These are phyloP conservation scores for Oehlia diaphana DNA, from an alignment of 192 early-diverging fungal species.

Conservation along the genomic window DNA sequence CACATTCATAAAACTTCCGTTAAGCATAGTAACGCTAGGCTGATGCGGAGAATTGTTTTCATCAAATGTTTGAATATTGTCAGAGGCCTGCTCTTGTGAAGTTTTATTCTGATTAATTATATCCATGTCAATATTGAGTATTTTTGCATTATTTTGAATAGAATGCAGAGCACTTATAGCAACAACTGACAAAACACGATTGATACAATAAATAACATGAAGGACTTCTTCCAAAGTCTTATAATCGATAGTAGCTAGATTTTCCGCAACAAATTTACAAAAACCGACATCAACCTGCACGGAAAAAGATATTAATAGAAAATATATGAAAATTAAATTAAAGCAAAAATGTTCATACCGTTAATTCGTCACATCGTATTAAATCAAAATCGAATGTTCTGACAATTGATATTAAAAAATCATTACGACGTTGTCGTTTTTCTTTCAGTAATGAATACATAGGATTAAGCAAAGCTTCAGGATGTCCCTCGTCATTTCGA, in stretches of 20 bases:
- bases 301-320: background rate
- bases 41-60: background rate
- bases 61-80: constrained; percentile 7
- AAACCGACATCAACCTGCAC: constrained; percentile 55
- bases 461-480: constrained; percentile 58
- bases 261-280: constrained; percentile 80
- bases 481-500: constrained; percentile 36
- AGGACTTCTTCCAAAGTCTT: constrained; percentile 82
- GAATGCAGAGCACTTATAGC: constrained; percentile 61
- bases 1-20: background rate
- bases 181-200: constrained; percentile 69
- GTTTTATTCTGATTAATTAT: background rate
- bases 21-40: background rate
- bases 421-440: constrained; percentile 69
- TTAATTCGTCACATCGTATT: constrained; percentile 6
- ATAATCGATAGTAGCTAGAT: constrained; percentile 76
- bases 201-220: constrained; percentile 69
- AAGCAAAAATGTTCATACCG: constrained; percentile 24
- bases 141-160: constrained; percentile 38
- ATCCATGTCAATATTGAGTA: background rate
- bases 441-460: constrained; percentile 70
- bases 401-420: constrained; percentile 68
- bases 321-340: background rate
- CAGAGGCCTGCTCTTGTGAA: background rate
- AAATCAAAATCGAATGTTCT: constrained; percentile 68